Evolutionary conservation across 257 asterid genomes (phyloP).

Genomic region (Fraxinus anomala): DNA sequence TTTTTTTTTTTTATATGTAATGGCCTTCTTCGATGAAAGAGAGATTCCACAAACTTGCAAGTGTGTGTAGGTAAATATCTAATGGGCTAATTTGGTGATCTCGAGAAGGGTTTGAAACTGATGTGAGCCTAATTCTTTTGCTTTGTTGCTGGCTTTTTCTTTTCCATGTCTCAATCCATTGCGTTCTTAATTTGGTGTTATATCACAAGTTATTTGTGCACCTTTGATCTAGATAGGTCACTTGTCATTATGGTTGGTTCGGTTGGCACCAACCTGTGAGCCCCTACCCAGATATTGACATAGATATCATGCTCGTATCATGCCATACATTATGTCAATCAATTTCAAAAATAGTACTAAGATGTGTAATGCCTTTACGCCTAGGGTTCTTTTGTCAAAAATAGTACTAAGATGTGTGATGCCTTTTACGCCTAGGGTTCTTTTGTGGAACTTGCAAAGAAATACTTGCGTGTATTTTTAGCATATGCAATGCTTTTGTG

Average conservation of each 20-base stretch:
- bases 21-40: background rate
- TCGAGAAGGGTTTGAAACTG: slow-evolving; percentile 2
- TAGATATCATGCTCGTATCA: background rate
- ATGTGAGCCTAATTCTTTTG: slow-evolving; percentile 4
- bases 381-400: background rate
- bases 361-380: background rate
- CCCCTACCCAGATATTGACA: background rate
- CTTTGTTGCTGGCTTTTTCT: background rate
- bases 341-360: background rate
- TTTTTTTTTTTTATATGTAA: background rate
- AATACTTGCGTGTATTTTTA: too few species aligned
- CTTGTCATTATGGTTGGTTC: background rate
- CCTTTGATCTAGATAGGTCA: background rate
- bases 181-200: too few species aligned
- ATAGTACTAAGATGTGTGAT: too few species aligned
- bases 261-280: slow-evolving; percentile 6
- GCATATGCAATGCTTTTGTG: too few species aligned
- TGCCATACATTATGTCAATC: background rate
- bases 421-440: too few species aligned
- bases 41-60: slow-evolving; percentile 13
- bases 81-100: background rate
- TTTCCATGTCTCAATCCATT: background rate
- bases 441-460: too few species aligned
- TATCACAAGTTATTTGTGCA: background rate
- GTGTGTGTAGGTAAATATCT: background rate